Base-by-base conservation (phyloP, 306 rosid genomes). In the Heteromeles arbutifolia region DNA sequence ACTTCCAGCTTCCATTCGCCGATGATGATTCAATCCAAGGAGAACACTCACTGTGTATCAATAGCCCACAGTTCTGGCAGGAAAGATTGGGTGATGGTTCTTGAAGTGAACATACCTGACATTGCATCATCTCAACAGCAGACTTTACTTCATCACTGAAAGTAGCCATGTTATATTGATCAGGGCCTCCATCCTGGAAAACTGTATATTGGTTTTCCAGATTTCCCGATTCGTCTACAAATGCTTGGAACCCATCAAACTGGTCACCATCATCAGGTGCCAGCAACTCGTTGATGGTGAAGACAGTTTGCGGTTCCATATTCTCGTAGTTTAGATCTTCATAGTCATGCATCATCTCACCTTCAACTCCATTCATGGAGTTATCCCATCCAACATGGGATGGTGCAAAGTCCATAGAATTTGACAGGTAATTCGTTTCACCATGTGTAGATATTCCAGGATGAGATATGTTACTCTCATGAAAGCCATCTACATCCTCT, bases 261-360 rank as follows among this genome's bases (percentile, higher is more conserved):
- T 73, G 81, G 43, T 56, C 65, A n/a, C 57, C 69, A 31, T 84
- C 93, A 76, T 86, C 96, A 76, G 89, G 76, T 73, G 69, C 84
- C 65, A 93, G 88, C 85, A 96, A 78, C 79, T 96, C 99, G 1
- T 88, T 87, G 32, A 88, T 73, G 28, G 95, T 83, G 82, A 96
- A 96, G 79, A 84, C 82, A 62, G 99, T 92, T 82, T 95, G 87
- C 24, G 95, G 94, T 80, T 87, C 97, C 86, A 77, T 80, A 66
- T 61, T 76, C 39, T 87, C 97, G 8, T 71, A 84, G 70, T 81
- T 83, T 45, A 82, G 74, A 73, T 58, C 80, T 65, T 82, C 88
- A 68, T 84, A 79, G 21, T 83, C 90, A 64, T 82, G 84, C 81
- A 80, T 75, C 13, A 72, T 69, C 66, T 78, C 85, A 65, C 77